These are phyloP conservation scores for Fomitiporia mediterranea DNA, from an alignment of 1,284 basidiomycete genomes.

Conservation along the genomic window DNA sequence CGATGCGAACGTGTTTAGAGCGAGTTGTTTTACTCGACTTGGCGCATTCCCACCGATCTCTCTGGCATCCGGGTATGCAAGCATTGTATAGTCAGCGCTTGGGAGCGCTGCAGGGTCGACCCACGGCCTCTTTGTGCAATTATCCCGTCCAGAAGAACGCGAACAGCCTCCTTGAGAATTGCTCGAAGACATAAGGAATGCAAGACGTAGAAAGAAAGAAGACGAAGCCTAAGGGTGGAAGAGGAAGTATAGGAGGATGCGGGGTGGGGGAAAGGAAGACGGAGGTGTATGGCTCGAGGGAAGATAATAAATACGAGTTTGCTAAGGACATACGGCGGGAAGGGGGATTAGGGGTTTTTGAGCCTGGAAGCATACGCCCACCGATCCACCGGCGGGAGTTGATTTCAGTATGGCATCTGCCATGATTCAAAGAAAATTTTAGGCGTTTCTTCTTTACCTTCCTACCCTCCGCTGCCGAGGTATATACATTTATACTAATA, in stretches of 20 bases:
- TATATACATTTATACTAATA: too few species aligned
- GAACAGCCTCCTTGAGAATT: too few species aligned
- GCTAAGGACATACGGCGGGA: background rate
- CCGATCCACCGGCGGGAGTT: too few species aligned
- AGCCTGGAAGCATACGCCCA: too few species aligned
- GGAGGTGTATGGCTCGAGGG: background rate
- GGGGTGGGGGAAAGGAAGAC: background rate
- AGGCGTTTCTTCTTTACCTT: too few species aligned
- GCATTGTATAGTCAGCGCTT: conserved; percentile 23
- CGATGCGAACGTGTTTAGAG: conserved; percentile 56
- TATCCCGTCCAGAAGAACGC: too few species aligned
- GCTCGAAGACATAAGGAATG: background rate
- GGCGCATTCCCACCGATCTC: conserved; percentile 56
- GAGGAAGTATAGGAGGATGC: background rate
- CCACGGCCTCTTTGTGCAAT: conserved; percentile 36
- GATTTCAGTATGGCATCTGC: too few species aligned
- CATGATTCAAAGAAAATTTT: too few species aligned
- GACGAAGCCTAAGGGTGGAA: background rate
- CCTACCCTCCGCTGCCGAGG: too few species aligned
- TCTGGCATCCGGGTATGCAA: conserved; percentile 43
- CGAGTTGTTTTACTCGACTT: conserved; percentile 55
- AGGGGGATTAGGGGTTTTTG: background rate
- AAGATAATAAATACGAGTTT: background rate
- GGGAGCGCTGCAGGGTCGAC: conserved; percentile 58
- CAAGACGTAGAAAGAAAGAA: background rate